Evolutionary conservation across 805 yeast genomes (phyloP).

Genomic region (Jamesozyma rosinii): DNA sequence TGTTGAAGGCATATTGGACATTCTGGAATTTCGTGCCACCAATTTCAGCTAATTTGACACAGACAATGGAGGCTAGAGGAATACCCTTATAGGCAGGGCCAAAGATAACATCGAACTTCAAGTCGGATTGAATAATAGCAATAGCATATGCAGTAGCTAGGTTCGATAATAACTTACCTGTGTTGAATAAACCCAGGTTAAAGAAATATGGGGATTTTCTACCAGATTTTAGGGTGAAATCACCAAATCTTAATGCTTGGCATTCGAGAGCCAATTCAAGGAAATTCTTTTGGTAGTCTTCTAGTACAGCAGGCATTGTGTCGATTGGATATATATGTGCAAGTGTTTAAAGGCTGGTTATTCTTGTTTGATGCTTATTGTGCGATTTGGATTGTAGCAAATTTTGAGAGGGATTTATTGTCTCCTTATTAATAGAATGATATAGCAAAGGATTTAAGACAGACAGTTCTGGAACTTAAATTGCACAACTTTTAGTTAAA

Average conservation of each 20-base stretch:
- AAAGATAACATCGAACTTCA: constrained; percentile 82
- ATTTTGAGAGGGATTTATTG: no score
- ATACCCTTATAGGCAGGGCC: constrained; percentile 99
- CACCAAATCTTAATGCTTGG: constrained; percentile 78
- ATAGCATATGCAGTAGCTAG: constrained; percentile 84
- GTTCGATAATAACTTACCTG: constrained; percentile 68
- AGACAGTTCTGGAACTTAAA: no score
- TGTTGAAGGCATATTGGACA: constrained; percentile 85
- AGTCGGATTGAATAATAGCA: constrained; percentile 70
- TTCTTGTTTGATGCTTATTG: no score
- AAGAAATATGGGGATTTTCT: constrained; percentile 93
- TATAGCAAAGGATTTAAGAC: no score
- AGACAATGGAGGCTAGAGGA: constrained; percentile 87
- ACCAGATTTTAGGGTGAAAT: constrained; percentile 85
- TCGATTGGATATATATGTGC: not conserved
- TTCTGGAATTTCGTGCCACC: constrained; percentile 69
- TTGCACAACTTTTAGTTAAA: not conserved
- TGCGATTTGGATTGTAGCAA: no score
- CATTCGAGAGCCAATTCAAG: constrained; percentile 74
- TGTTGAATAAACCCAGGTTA: constrained; percentile 82
- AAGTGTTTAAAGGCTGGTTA: no score
- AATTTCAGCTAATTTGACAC: constrained; percentile 83
- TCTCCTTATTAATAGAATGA: no score
- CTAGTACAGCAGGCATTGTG: constrained; percentile 13
- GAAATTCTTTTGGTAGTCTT: constrained; percentile 54